Evolutionary conservation across 2,329 filamentous ascomycete species (phyloP).

Genomic region (Falciphora oryzae): DNA sequence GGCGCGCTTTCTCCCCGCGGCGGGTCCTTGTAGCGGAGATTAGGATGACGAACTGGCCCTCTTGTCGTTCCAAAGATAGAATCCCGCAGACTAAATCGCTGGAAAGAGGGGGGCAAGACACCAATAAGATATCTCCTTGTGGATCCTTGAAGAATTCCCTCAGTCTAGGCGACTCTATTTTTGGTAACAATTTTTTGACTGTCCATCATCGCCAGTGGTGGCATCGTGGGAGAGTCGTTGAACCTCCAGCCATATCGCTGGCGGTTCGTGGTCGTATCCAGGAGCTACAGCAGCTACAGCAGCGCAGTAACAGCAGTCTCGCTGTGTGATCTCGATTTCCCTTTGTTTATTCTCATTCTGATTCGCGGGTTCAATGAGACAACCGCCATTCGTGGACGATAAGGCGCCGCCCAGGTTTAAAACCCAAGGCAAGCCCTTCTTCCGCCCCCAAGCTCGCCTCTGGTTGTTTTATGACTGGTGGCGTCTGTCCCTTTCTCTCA

Average conservation of each 20-base stretch:
- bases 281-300: neutral
- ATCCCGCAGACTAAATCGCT: neutral
- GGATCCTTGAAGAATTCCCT: neutral
- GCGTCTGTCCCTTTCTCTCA: neutral
- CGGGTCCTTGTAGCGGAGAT: neutral
- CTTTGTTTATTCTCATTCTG: neutral
- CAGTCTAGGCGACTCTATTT: neutral
- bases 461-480: neutral
- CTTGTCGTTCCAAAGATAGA: neutral
- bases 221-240: too few species aligned
- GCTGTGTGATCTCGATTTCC: too few species aligned
- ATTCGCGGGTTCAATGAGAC: too few species aligned
- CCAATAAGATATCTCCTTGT: neutral
- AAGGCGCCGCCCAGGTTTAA: neutral
- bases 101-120: neutral
- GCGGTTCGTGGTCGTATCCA: too few species aligned
- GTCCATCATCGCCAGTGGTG: neutral
- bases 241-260: too few species aligned
- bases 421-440: neutral
- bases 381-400: neutral
- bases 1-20: neutral
- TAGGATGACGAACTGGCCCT: neutral
- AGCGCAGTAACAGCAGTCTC: too few species aligned
- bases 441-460: neutral
- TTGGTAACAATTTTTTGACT: neutral